Base-by-base conservation (phyloP, 2,329 filamentous ascomycete genomes). In the Immersiporthe knoxdaviesiana region DNA sequence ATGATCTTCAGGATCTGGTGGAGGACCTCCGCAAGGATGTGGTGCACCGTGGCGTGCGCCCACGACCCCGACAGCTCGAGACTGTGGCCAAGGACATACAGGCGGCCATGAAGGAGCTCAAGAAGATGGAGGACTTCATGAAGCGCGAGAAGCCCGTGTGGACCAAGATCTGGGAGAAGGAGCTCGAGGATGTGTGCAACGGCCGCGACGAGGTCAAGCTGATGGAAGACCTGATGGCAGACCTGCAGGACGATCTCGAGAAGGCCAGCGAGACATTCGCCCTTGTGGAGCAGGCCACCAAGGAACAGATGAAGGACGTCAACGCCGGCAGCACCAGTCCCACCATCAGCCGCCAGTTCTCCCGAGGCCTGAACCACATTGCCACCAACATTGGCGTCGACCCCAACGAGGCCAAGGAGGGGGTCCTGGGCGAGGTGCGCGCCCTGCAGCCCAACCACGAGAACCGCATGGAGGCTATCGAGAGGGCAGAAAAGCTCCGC, bases 141-240 rank as follows among this genome's bases (percentile, higher is more conserved):
- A 91, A 90, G 75, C 88, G 89, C 61, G 96, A 99, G 85, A 97
- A 97, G 80, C 96, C 96, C 0, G 85, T 97, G 69, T 99, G 96
- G 95, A 97, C 94, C 67, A 97, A 97, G 87, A 97, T 98, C 73
- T 99, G 96, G 96, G 95, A 98, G 86, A 94, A 97, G 81, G 94
- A 98, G 79, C 84, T 99, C 60, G 93, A 98, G 79, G 91, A 95
- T 65, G 95, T 99, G 2, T 98, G 96, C 81, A 94, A 97, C 78
- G 96, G 97, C 76, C 90, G 94, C 73, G 95, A 98, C 77, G 90
- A 97, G 79, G 88, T 99, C 74, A 96, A 94, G 63, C 92, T 98
- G 85, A 95, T 97, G 84, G 96, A 99, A 82, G 96, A 98, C 75
- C 87, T 99, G 72, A 91, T 95, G 73, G 89, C 94, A 59, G 96